Percentiles rank a stretch among this genome's conserved stretches.
Conservation (phyloP, 805 yeast genomes). For the Candida rishiriensis region DNA sequence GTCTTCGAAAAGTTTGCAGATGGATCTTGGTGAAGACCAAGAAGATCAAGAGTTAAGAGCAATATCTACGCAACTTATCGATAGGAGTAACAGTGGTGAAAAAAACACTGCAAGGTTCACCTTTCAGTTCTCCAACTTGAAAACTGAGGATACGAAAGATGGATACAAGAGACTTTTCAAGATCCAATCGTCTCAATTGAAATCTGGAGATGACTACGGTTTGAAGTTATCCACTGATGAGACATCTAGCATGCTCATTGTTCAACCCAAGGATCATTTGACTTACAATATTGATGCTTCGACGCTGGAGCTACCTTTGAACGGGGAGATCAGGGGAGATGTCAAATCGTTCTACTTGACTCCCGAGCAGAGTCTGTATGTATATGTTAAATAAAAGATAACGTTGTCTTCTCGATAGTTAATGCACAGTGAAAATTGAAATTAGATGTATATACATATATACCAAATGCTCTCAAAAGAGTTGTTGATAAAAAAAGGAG, state of each 20-base stretch:
- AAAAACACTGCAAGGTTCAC: too few species aligned
- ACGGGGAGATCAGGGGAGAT: conserved; percentile 4
- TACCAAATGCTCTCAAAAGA: too few species aligned
- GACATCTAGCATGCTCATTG: conserved; percentile 24
- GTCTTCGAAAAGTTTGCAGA: too few species aligned
- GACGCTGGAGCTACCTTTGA: conserved; percentile 25
- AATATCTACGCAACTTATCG: too few species aligned
- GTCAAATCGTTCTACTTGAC: conserved; percentile 4
- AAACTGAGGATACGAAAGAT: conserved; percentile 18
- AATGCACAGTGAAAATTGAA: too few species aligned
- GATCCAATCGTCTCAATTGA: conserved; percentile 23
- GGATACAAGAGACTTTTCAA: conserved; percentile 15
- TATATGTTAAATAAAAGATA: conserved; percentile 7
- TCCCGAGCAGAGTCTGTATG: conserved; percentile 4
- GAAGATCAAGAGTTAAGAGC: too few species aligned
- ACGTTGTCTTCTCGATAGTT: too few species aligned
- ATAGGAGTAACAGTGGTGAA: too few species aligned
- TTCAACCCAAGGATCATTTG: conserved; percentile 27
- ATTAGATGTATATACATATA: too few species aligned
- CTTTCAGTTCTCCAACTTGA: background rate
- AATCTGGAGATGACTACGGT: conserved; percentile 30
- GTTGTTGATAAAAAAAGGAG: too few species aligned
- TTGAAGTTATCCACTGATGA: conserved; percentile 24
- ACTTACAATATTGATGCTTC: conserved; percentile 16
- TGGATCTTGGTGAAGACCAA: too few species aligned